Percentiles rank a stretch among this genome's conserved stretches.
Conservation (phyloP, 179 eudicot genomes). For the Spinacia oleracea region DNA sequence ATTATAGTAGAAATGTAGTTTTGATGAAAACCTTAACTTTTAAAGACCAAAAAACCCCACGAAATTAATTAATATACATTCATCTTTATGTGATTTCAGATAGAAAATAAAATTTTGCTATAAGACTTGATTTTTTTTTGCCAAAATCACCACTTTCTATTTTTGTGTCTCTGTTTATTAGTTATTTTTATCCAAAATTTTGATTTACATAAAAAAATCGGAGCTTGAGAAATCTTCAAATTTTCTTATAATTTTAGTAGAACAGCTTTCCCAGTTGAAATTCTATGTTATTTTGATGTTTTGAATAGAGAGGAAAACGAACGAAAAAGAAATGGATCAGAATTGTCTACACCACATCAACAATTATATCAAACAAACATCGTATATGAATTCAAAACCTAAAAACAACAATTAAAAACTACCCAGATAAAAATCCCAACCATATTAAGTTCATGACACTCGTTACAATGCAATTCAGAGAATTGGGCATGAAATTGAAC, state of each 20-base stretch:
- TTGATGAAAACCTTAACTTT: background rate
- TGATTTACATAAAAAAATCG: background rate
- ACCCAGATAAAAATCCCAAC: no score
- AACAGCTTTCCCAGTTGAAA: no score
- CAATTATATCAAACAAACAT: no score
- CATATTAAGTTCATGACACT: no score
- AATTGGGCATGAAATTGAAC: no score
- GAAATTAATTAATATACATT: no score
- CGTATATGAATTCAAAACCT: no score
- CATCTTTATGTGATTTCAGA: background rate
- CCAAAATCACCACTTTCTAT: background rate
- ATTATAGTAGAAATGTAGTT: background rate
- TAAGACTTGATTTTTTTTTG: background rate
- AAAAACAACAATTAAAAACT: no score
- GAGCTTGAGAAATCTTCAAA: background rate
- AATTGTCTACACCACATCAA: no score
- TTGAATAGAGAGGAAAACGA: background rate
- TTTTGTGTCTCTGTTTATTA: background rate
- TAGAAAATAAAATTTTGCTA: background rate
- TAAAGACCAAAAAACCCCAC: background rate
- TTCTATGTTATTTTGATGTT: background rate
- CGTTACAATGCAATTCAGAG: no score
- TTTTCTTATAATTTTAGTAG: no score
- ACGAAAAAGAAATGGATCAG: conserved; percentile 91
- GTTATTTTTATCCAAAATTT: background rate